These are phyloP conservation scores for Penicillium sp. DNA, from an alignment of 2,329 filamentous ascomycete species.

Conservation along the genomic window DNA sequence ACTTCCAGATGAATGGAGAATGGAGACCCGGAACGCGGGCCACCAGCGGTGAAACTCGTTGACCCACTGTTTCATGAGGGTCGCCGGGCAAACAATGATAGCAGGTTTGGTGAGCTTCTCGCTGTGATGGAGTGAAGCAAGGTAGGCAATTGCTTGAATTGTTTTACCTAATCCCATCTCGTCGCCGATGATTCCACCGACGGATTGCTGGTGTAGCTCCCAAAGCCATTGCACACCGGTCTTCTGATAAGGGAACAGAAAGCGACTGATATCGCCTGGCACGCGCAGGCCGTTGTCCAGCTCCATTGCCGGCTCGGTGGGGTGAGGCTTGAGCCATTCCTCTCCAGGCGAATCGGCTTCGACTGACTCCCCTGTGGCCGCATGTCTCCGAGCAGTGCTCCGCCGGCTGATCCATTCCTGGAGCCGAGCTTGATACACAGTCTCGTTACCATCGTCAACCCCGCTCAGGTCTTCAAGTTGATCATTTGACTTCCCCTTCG, in stretches of 20 bases:
- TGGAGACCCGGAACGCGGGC: constrained; percentile 96
- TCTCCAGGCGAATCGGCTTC: constrained; percentile 35
- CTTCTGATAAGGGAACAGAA: constrained; percentile 95
- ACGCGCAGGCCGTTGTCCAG: constrained; percentile 78
- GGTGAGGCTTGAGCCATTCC: constrained; percentile 87
- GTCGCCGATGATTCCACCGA: constrained; percentile 93
- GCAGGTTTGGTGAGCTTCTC: constrained; percentile 80
- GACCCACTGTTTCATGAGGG: constrained; percentile 95
- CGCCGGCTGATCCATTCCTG: constrained; percentile 71
- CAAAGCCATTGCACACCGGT: constrained; percentile 96
- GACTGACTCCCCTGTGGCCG: constrained; percentile 36
- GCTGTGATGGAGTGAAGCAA: constrained; percentile 91
- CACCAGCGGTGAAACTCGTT: constrained; percentile 99
- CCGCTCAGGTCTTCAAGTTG: constrained; percentile 60
- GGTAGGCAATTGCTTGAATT: constrained; percentile 75
- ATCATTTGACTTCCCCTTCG: constrained; percentile 33
- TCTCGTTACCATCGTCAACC: constrained; percentile 87
- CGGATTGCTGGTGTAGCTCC: constrained; percentile 84
- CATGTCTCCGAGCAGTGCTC: constrained; percentile 59
- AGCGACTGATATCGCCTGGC: constrained; percentile 89
- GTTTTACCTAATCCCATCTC: constrained; percentile 99
- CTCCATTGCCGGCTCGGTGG: constrained; percentile 56
- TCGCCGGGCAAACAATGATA: constrained; percentile 90
- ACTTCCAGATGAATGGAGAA: constrained; percentile 91
- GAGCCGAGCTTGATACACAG: constrained; percentile 74